A percentile compares a stretch with the other conserved stretches of the same genome.
phyloP scores from a whole-genome alignment of 257 asterid species.

The Petunia axillaris region DNA sequence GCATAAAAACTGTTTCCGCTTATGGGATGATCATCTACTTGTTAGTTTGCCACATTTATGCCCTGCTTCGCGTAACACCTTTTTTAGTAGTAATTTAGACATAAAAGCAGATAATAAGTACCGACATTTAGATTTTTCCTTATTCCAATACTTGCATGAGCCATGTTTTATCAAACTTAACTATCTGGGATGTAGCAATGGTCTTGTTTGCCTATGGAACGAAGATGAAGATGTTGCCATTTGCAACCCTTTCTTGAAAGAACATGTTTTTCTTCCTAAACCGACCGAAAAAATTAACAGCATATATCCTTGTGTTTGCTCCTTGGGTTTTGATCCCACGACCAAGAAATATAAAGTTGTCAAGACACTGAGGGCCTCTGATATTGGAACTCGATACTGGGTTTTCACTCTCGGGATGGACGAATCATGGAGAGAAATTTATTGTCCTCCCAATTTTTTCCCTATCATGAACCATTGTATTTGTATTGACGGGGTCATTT shows the following conservation, averaged over 20 bases:
- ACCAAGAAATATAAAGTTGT: background rate
- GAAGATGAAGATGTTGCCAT: background rate
- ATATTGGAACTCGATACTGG: background rate
- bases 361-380: background rate
- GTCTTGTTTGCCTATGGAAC: background rate
- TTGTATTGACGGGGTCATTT: too few species aligned
- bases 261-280: background rate
- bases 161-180: background rate
- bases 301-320: background rate
- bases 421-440: too few species aligned
- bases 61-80: background rate
- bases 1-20: background rate
- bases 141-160: background rate
- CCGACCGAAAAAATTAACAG: too few species aligned
- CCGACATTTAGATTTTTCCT: background rate
- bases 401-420: background rate
- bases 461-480: too few species aligned
- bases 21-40: background rate
- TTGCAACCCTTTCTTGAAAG: too few species aligned
- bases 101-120: background rate
- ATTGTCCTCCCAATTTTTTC: too few species aligned
- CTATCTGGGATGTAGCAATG: background rate
- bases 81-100: background rate
- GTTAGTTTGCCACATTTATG: background rate
- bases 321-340: background rate